phyloP scores from a whole-genome alignment of 371 early-diverging fungal genomes.

The Haplosporangium sp. region DNA sequence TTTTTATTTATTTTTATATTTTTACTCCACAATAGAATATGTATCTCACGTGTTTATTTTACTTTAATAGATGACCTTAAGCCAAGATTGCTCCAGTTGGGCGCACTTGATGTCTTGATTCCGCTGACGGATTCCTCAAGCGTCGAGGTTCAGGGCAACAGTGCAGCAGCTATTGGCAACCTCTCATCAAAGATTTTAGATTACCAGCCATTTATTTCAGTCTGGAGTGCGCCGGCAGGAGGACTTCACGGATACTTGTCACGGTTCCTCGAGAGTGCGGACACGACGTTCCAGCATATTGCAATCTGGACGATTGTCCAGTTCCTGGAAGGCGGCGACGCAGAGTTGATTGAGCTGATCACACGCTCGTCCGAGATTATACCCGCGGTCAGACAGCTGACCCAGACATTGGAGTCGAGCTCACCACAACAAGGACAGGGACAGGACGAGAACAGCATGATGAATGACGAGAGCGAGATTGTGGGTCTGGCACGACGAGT shows the following conservation, averaged over 20 bases:
- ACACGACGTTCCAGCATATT: conserved; percentile 84
- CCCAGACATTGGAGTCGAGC: conserved; percentile 36
- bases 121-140: conserved; percentile 73
- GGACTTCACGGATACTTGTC: conserved; percentile 80
- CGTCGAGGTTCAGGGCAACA: conserved; percentile 86
- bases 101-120: conserved; percentile 76
- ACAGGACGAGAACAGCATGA: conserved; percentile 21
- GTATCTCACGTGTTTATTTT: too few species aligned
- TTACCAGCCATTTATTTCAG: conserved; percentile 72
- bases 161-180: conserved; percentile 88
- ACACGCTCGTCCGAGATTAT: conserved; percentile 43
- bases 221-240: conserved; percentile 76
- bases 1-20: background rate
- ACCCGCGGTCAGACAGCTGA: conserved; percentile 45
- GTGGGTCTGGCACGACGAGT: conserved; percentile 52
- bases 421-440: conserved; percentile 21
- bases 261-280: conserved; percentile 76
- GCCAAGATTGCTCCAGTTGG: conserved; percentile 71
- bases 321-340: conserved; percentile 77
- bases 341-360: conserved; percentile 36
- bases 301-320: conserved; percentile 93
- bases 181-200: conserved; percentile 80
- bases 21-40: background rate
- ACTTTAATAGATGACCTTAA: conserved; percentile 74
- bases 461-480: conserved; percentile 50